Conservation (phyloP, 768 basidiomycete species). For the Lepiota subincarnata region DNA sequence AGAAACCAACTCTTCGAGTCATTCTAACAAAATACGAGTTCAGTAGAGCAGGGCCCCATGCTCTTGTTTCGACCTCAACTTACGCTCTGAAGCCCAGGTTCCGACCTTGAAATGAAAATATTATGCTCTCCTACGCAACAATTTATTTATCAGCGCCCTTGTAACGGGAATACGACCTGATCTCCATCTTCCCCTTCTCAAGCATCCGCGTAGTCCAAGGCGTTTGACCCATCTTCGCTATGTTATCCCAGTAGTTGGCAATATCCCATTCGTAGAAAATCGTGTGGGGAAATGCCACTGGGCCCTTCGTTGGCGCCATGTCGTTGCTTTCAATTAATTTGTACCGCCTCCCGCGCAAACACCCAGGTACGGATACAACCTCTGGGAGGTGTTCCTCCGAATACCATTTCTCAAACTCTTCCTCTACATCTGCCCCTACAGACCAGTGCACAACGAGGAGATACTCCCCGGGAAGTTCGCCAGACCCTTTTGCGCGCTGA, state of each 20-base stretch:
- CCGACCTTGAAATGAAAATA: no score
- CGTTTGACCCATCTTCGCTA: not conserved
- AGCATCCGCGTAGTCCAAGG: conserved; percentile 2
- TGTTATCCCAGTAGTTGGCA: not conserved
- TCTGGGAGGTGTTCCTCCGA: conserved; percentile 30
- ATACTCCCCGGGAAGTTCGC: conserved; percentile 19
- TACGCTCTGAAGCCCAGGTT: no score
- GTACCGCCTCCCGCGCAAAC: conserved; percentile 26
- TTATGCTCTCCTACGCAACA: no score
- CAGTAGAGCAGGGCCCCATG: no score
- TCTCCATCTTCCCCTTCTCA: not conserved
- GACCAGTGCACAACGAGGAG: conserved; percentile 21
- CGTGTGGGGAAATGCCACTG: not conserved
- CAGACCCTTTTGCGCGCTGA: conserved; percentile 12
- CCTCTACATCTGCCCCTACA: conserved; percentile 19
- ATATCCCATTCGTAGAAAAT: conserved; percentile 1
- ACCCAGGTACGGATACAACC: conserved; percentile 27
- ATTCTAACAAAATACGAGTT: no score
- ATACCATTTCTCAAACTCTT: conserved; percentile 33
- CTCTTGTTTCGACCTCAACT: no score
- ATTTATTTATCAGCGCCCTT: no score
- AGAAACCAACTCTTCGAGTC: no score
- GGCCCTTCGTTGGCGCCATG: not conserved
- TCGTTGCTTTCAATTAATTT: conserved; percentile 17
- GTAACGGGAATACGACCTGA: not conserved